These are phyloP conservation scores for Chrysoporthe austroafricana DNA, from an alignment of 2,329 filamentous ascomycete species.

Conservation along the genomic window DNA sequence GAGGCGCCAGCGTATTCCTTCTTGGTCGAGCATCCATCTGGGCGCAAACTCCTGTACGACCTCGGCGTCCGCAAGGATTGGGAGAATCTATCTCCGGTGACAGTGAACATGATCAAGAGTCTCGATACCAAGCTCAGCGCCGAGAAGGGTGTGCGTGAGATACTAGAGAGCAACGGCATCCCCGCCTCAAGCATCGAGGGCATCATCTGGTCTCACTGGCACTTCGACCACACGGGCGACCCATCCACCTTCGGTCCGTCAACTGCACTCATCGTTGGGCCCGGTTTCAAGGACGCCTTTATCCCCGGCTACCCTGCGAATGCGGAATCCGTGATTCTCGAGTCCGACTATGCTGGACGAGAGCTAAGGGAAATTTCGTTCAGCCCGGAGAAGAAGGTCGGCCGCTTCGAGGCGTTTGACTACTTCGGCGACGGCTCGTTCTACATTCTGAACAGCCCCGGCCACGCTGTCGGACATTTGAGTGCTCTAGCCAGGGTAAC, in stretches of 20 bases:
- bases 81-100: constrained; percentile 39
- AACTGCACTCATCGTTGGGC: constrained; percentile 35
- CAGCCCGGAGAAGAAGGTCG: constrained; percentile 30
- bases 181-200: constrained; percentile 29
- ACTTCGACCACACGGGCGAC: constrained; percentile 38
- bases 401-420: constrained; percentile 25
- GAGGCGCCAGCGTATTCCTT: constrained; percentile 49
- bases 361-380: constrained; percentile 35
- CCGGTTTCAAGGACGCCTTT: constrained; percentile 38
- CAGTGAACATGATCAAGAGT: not conserved
- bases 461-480: constrained; percentile 18
- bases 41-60: constrained; percentile 40
- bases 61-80: constrained; percentile 47
- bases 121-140: constrained; percentile 38
- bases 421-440: constrained; percentile 21
- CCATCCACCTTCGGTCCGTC: constrained; percentile 32
- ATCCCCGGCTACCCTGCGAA: constrained; percentile 32
- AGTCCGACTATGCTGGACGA: constrained; percentile 35
- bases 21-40: constrained; percentile 48
- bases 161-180: constrained; percentile 42
- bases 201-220: constrained; percentile 38
- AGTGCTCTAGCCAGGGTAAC: constrained; percentile 45
- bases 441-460: constrained; percentile 14
- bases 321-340: constrained; percentile 29
- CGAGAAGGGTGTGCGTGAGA: constrained; percentile 46